phyloP scores from a whole-genome alignment of 257 asterid species.

The Lithospermum erythrorhizon region DNA sequence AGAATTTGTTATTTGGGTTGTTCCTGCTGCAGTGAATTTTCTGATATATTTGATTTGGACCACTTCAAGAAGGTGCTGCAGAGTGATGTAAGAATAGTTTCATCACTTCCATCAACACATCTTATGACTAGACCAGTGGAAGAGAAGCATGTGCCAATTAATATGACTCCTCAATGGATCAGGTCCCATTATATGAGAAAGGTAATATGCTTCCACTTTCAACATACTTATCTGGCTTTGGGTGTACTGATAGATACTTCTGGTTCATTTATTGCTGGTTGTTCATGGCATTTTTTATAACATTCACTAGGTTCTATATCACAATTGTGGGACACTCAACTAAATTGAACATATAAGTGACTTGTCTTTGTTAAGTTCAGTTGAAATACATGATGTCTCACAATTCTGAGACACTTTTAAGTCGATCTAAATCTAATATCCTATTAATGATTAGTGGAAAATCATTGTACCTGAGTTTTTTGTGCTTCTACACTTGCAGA shows the following conservation, averaged over 20 bases:
- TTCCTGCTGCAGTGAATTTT: constrained; percentile 74
- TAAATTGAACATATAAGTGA: no score
- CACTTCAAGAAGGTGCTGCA: constrained; percentile 75
- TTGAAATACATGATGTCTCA: neutral
- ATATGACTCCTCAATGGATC: constrained; percentile 71
- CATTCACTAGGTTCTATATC: neutral
- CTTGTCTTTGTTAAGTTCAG: neutral
- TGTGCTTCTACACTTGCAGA: constrained; percentile 36
- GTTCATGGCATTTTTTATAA: neutral
- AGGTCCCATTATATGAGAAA: constrained; percentile 47
- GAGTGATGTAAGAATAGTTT: constrained; percentile 68
- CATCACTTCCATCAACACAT: constrained; percentile 88
- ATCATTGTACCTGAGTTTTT: constrained; percentile 2
- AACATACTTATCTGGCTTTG: neutral
- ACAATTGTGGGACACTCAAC: neutral
- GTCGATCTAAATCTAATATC: neutral
- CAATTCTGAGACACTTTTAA: neutral
- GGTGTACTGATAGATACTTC: neutral
- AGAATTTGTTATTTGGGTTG: neutral
- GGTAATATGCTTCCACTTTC: constrained; percentile 22
- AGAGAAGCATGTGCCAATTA: constrained; percentile 71
- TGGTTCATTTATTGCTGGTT: neutral
- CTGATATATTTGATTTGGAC: constrained; percentile 86
- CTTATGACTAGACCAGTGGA: constrained; percentile 83
- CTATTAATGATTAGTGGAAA: neutral